phyloP scores from a whole-genome alignment of 805 yeast genomes.

The Saturnispora mendoncae region DNA sequence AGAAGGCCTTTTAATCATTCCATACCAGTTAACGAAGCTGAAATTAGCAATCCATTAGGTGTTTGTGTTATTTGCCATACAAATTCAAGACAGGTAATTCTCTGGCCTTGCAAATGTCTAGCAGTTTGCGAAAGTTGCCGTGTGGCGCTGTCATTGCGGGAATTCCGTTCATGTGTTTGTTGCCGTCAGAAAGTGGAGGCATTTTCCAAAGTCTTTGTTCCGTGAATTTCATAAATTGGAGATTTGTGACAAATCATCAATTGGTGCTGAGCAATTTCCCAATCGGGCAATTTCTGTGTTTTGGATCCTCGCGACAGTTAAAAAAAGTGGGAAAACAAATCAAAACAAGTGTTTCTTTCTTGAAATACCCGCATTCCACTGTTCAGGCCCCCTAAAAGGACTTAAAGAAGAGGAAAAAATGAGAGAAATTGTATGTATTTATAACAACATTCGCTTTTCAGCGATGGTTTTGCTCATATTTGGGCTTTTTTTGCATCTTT shows the following conservation, averaged over 20 bases:
- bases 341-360: neutral
- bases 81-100: conserved; percentile 61
- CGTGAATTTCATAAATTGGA: conserved; percentile 24
- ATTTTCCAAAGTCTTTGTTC: conserved; percentile 50
- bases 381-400: neutral
- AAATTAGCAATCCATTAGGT: conserved; percentile 32
- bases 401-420: neutral
- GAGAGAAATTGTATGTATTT: conserved; percentile 11
- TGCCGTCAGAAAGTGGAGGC: conserved; percentile 71
- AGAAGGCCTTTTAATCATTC: conserved; percentile 11
- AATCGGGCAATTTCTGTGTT: neutral
- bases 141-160: conserved; percentile 58
- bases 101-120: conserved; percentile 92
- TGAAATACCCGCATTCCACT: too few relatives aligned
- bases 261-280: neutral
- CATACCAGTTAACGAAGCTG: too few relatives aligned
- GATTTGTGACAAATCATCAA: neutral
- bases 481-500: neutral
- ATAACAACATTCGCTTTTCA: neutral
- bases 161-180: conserved; percentile 74
- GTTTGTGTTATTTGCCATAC: conserved; percentile 77
- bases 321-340: neutral
- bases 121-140: conserved; percentile 85
- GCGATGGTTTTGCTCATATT: neutral
- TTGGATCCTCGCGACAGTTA: neutral